A percentile compares a stretch with the other conserved stretches of the same genome.
Conservation (phyloP, 805 yeast species). For the Starmerella bacillaris region DNA sequence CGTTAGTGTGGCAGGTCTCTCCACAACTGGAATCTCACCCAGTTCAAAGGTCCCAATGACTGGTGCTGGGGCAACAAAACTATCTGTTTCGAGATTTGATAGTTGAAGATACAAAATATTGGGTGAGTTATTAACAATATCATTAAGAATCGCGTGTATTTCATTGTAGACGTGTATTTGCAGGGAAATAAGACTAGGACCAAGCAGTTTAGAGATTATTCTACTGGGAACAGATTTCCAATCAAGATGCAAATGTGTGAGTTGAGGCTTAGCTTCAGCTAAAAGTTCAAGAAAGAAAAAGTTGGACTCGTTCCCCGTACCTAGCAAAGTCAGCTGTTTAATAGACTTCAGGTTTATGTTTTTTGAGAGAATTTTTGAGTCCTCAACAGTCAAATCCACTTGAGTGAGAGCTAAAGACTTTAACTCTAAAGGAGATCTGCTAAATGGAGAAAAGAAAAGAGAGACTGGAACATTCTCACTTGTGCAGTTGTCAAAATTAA, state of each 20-base stretch:
- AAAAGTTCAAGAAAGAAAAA: not conserved
- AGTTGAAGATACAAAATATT: not conserved
- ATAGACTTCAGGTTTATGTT: not conserved
- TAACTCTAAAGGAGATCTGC: not conserved
- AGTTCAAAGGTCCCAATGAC: too few relatives aligned
- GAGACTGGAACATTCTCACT: not conserved
- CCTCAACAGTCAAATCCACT: not conserved
- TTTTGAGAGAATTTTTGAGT: not conserved
- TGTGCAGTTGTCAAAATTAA: too few relatives aligned
- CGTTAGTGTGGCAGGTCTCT: too few relatives aligned
- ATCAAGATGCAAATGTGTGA: conserved; percentile 1
- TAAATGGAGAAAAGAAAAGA: not conserved
- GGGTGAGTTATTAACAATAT: not conserved
- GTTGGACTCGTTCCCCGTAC: not conserved
- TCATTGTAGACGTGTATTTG: not conserved
- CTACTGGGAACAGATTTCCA: not conserved
- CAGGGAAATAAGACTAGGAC: not conserved
- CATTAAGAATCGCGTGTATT: not conserved
- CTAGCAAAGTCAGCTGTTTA: not conserved
- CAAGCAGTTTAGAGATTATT: not conserved
- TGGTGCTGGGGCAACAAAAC: too few relatives aligned
- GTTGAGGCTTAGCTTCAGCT: conserved; percentile 12
- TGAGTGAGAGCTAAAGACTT: not conserved
- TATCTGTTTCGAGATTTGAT: not conserved
- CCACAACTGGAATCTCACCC: too few relatives aligned